These are phyloP conservation scores for Epichloe uncinata DNA, from an alignment of 2,329 filamentous ascomycete species.

Conservation along the genomic window DNA sequence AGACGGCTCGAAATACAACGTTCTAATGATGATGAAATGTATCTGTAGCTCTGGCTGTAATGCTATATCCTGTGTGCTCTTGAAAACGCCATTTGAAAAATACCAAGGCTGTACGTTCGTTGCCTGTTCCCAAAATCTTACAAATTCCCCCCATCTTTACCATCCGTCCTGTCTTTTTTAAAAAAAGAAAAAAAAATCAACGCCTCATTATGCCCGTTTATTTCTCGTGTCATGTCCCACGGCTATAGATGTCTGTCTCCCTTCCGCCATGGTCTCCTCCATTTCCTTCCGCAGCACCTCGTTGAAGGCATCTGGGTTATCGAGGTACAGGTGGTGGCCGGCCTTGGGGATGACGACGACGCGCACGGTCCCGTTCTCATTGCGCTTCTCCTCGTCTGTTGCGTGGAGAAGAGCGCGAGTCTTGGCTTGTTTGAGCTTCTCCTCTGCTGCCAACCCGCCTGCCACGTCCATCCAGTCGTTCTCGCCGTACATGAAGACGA, in stretches of 20 bases:
- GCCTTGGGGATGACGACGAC: constrained; percentile 60
- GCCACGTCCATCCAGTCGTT: constrained; percentile 98
- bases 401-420: constrained; percentile 45
- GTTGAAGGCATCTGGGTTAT: constrained; percentile 47
- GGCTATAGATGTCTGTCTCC: constrained; percentile 2
- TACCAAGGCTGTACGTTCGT: too few species aligned
- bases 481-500: constrained; percentile 93
- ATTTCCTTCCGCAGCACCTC: constrained; percentile 37
- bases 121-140: too few species aligned
- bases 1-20: too few species aligned
- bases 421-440: constrained; percentile 61
- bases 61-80: too few species aligned
- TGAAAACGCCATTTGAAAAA: too few species aligned
- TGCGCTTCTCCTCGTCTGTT: constrained; percentile 51
- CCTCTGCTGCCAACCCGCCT: constrained; percentile 66
- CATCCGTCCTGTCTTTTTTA: too few species aligned
- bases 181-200: too few species aligned
- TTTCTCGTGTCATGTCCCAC: too few species aligned
- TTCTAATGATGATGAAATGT: too few species aligned
- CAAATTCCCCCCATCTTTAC: too few species aligned
- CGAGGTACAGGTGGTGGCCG: constrained; percentile 46
- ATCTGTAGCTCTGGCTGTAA: too few species aligned
- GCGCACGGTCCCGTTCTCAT: constrained; percentile 69
- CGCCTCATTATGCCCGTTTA: too few species aligned
- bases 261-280: constrained; percentile 29